These are phyloP conservation scores for Isabelozyma gotoi DNA, from an alignment of 805 yeast genomes.

Conservation along the genomic window DNA sequence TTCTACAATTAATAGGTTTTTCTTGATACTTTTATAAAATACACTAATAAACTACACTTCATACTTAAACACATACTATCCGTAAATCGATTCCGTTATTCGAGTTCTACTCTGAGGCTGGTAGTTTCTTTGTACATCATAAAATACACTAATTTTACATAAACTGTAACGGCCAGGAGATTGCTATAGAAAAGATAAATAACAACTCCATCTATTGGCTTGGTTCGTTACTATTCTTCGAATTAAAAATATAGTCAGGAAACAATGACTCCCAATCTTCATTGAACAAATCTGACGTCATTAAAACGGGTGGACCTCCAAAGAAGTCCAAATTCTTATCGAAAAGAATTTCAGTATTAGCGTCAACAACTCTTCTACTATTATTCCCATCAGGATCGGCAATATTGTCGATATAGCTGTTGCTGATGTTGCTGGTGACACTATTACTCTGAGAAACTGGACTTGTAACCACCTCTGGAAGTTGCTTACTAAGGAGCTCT, in stretches of 20 bases:
- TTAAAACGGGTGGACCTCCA: conserved; percentile 53
- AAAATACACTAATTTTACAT: too few species aligned
- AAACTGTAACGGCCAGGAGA: too few species aligned
- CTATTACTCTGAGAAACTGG: background rate
- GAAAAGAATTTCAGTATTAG: background rate
- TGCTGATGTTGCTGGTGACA: background rate
- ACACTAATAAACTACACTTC: too few species aligned
- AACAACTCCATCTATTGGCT: background rate
- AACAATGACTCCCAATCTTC: conserved; percentile 52
- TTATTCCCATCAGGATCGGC: background rate
- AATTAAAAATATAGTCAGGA: conserved; percentile 43
- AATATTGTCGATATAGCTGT: background rate
- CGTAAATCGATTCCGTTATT: too few species aligned
- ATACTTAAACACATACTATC: too few species aligned
- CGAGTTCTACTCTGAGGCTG: too few species aligned
- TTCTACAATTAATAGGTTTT: too few species aligned
- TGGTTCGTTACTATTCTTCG: conserved; percentile 7
- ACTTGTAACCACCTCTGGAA: background rate
- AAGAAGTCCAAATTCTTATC: conserved; percentile 37
- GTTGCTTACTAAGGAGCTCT: background rate
- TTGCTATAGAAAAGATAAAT: too few species aligned
- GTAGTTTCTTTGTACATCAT: too few species aligned
- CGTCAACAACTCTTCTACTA: background rate
- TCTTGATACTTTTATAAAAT: too few species aligned
- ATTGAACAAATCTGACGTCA: conserved; percentile 48